These are phyloP conservation scores for Ogataea allantospora DNA, from an alignment of 805 yeast genomes.

Conservation along the genomic window DNA sequence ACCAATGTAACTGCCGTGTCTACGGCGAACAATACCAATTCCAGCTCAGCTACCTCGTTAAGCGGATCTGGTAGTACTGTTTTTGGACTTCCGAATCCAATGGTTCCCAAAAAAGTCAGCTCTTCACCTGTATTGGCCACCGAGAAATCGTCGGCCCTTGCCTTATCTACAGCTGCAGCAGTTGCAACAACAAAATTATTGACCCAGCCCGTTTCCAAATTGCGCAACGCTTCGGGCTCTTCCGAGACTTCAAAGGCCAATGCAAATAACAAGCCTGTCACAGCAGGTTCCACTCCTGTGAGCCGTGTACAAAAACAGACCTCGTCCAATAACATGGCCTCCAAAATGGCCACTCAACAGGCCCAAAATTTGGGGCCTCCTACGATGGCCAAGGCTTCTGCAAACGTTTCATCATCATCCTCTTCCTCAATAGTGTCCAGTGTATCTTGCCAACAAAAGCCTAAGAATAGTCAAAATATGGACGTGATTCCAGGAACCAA, in stretches of 20 bases:
- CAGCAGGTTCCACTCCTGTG: background rate
- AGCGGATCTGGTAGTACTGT: conserved; percentile 1
- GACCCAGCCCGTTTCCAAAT: conserved; percentile 13
- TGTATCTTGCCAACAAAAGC: conserved; percentile 17
- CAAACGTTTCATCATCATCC: background rate
- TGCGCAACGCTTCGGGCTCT: conserved; percentile 8
- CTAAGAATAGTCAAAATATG: conserved; percentile 14
- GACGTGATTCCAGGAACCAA: conserved; percentile 60
- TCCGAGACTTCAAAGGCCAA: background rate
- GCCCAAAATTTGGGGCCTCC: background rate
- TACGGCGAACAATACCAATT: conserved; percentile 6
- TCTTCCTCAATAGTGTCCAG: conserved; percentile 10
- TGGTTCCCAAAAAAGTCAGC: conserved; percentile 16
- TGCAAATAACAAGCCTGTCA: background rate
- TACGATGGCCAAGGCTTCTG: background rate
- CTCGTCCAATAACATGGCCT: background rate
- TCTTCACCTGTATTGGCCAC: conserved; percentile 21
- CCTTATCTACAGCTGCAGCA: conserved; percentile 24
- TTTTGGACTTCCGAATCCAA: conserved; percentile 24
- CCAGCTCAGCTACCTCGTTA: conserved; percentile 7
- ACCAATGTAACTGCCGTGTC: conserved; percentile 8
- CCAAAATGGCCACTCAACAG: background rate
- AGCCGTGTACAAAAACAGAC: background rate
- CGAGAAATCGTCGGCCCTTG: conserved; percentile 10
- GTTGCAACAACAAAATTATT: conserved; percentile 20